Evolutionary conservation across 2,329 filamentous ascomycete genomes (phyloP), one percentile per base, ranked within the genome.

Genomic region (Metarhizium robertsii): DNA sequence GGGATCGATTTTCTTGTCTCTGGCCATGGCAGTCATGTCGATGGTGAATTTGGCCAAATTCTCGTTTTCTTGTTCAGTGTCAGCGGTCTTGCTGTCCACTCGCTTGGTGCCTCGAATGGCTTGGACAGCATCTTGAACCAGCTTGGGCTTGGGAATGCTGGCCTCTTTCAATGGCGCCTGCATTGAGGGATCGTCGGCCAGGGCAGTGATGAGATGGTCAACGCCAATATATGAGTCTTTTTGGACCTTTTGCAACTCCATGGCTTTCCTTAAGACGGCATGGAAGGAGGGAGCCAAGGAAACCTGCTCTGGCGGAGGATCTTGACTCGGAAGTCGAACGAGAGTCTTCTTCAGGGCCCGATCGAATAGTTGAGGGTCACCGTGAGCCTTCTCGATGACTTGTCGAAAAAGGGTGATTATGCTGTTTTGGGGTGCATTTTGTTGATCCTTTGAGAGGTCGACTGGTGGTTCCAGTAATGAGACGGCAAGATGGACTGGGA

Each of bases 31-130:
- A 11, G 94, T 99, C 91, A 99, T 95, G 73, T 99, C 94, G 66
- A 97, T 94, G 55, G 94, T 97, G 73, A 96, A 99, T 67, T 97
- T 99, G 76, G 92, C 90, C 58, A 99, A 78, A 68, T 96, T 96
- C 73, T 99, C 94, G 65, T 92, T 89, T 66, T 96, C 92, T 66
- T 88, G 80, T 72, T 97, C 94, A 0, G 87, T 85, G 72, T 99
- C 94, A 55, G 94, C 94, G 4, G 90, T 96, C 77, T 95, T 96
- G 58, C 90, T 95, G 73, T 99, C 94, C 46, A 99, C 92, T 60
- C 92, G 82, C 75, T 86, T 90, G 46, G 91, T 97, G 58, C 94
- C 94, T 60, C 94, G 87, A 64, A 99, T 96, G 57, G 90, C 85
- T 66, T 90, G 83, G 45, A 99, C 84, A n/a, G 94, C 92, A 61